Percentiles rank a stretch among this genome's conserved stretches.
phyloP scores from a whole-genome alignment of 1,139 yeast genomes.

The Protomyces inouyei region DNA sequence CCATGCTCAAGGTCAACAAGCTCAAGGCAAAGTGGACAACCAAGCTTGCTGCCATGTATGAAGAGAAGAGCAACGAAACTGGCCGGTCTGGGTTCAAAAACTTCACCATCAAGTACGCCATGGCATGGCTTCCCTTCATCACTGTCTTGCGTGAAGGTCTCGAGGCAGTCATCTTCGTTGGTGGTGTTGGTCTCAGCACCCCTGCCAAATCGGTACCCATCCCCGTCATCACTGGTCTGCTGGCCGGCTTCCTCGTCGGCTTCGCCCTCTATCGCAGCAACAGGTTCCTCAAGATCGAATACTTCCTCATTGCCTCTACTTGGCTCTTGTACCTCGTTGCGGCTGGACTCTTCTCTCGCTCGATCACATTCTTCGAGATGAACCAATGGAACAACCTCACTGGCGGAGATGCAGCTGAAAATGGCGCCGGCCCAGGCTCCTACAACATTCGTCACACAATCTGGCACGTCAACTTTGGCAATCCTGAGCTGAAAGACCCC shows the following conservation, averaged over 20 bases:
- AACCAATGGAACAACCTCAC: conserved; percentile 62
- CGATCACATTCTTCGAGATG: conserved; percentile 83
- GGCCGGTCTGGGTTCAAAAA: conserved; percentile 39
- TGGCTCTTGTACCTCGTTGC: conserved; percentile 81
- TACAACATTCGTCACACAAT: conserved; percentile 73
- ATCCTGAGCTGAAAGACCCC: conserved; percentile 59
- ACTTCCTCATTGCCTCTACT: conserved; percentile 76
- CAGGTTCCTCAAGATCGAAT: conserved; percentile 67
- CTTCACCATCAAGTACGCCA: conserved; percentile 57
- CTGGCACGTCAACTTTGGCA: conserved; percentile 97
- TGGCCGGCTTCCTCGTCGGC: conserved; percentile 66
- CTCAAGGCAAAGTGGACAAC: conserved; percentile 89
- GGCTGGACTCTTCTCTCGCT: conserved; percentile 84
- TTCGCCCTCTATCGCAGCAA: conserved; percentile 58
- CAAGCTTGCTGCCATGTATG: conserved; percentile 71
- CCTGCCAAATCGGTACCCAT: conserved; percentile 78
- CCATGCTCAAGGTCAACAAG: conserved; percentile 84
- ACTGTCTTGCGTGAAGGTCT: conserved; percentile 82
- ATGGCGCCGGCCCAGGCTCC: conserved; percentile 91
- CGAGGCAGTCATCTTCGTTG: conserved; percentile 82
- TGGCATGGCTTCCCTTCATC: conserved; percentile 71
- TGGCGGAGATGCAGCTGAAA: conserved; percentile 82
- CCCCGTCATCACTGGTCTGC: conserved; percentile 68
- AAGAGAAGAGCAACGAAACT: conserved; percentile 31
- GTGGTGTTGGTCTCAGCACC: conserved; percentile 74